A percentile compares a stretch with the other conserved stretches of the same genome.
Conservation (phyloP, 2,329 filamentous ascomycete genomes). For the Fusarium humuli region DNA sequence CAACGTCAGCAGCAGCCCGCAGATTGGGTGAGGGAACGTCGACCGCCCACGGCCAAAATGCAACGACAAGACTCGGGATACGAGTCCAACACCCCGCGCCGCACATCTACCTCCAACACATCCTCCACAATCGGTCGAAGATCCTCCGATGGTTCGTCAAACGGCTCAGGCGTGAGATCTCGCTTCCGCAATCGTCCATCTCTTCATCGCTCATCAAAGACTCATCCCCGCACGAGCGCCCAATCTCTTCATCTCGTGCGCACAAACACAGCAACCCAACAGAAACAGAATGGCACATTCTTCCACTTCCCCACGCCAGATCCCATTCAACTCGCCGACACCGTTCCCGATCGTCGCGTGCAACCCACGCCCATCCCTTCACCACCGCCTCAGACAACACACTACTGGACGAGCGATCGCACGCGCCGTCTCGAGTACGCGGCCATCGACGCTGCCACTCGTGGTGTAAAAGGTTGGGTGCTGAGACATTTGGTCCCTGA, state of each 20-base stretch:
- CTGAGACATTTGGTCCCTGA: conserved; percentile 68
- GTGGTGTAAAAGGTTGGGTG: conserved; percentile 71
- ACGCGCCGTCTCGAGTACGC: conserved; percentile 74
- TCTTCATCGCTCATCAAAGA: conserved; percentile 56
- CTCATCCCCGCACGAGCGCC: conserved; percentile 50
- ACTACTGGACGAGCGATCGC: conserved; percentile 75
- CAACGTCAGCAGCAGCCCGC: conserved; percentile 38
- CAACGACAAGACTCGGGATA: conserved; percentile 70
- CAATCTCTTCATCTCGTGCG: conserved; percentile 52
- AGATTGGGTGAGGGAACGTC: conserved; percentile 44
- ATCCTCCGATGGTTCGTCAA: conserved; percentile 50
- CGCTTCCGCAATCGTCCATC: conserved; percentile 57
- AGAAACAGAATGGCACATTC: conserved; percentile 53
- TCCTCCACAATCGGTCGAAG: conserved; percentile 45
- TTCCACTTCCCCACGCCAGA: conserved; percentile 64
- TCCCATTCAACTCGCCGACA: conserved; percentile 47
- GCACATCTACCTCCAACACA: conserved; percentile 54
- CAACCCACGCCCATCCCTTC: conserved; percentile 48
- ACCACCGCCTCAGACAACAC: conserved; percentile 68
- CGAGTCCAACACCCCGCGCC: conserved; percentile 60
- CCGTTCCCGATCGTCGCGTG: conserved; percentile 30
- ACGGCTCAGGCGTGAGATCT: conserved; percentile 35
- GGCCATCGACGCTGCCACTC: conserved; percentile 71
- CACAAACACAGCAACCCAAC: conserved; percentile 46
- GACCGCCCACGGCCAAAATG: conserved; percentile 55